phyloP scores from a whole-genome alignment of 495 filamentous ascomycete genomes.

The Penicillium subrubescens region DNA sequence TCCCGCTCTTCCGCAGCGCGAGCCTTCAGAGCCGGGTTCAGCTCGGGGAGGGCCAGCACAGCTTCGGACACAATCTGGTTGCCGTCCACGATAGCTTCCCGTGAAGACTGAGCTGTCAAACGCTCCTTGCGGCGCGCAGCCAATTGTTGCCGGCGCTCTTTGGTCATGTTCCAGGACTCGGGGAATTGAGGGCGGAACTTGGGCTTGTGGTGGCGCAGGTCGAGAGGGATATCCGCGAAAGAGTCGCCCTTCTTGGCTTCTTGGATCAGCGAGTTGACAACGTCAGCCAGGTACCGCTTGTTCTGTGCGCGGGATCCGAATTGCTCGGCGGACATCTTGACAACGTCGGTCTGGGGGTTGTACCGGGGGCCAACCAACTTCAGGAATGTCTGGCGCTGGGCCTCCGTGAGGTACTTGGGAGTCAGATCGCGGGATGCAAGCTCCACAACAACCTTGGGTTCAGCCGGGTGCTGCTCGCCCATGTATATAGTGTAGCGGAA shows the following conservation, averaged over 20 bases:
- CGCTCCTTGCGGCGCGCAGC: constrained; percentile 56
- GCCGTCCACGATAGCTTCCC: constrained; percentile 39
- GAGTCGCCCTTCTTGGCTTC: constrained; percentile 83
- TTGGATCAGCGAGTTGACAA: constrained; percentile 69
- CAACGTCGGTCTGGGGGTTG: constrained; percentile 81
- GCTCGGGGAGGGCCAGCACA: constrained; percentile 31
- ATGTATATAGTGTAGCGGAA: constrained; percentile 98
- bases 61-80: constrained; percentile 40
- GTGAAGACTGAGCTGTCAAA: constrained; percentile 25
- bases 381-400: constrained; percentile 76
- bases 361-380: constrained; percentile 88
- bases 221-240: constrained; percentile 87
- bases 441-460: constrained; percentile 90
- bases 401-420: constrained; percentile 56
- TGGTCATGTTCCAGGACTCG: constrained; percentile 75
- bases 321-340: constrained; percentile 90
- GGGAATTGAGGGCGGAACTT: constrained; percentile 74
- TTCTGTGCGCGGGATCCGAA: constrained; percentile 90
- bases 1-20: constrained; percentile 41
- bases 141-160: constrained; percentile 65
- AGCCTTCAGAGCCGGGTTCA: constrained; percentile 39
- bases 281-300: constrained; percentile 86
- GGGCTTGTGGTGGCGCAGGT: constrained; percentile 81
- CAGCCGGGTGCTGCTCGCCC: constrained; percentile 89
- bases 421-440: constrained; percentile 72